Evolutionary conservation across 2,329 filamentous ascomycete species (phyloP).

Genomic region (Beauveria brongniartii): DNA sequence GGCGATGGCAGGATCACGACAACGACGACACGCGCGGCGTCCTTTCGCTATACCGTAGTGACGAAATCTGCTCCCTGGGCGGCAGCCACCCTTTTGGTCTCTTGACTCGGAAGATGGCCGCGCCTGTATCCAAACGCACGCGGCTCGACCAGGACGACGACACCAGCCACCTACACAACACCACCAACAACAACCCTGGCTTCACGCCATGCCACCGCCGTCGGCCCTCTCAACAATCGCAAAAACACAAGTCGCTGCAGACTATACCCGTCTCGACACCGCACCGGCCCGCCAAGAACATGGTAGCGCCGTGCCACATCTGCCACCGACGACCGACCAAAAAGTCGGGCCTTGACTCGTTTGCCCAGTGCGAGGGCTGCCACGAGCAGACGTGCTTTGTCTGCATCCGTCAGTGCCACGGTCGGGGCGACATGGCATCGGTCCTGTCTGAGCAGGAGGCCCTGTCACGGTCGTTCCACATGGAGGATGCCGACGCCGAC

Average conservation of each 20-base stretch:
- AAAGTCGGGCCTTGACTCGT: constrained; percentile 58
- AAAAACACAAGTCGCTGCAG: not conserved
- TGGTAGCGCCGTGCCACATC: constrained; percentile 54
- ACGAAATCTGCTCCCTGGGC: not conserved
- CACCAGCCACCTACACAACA: not conserved
- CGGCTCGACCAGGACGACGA: not conserved
- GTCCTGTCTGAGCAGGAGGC: constrained; percentile 26
- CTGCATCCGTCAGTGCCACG: constrained; percentile 57
- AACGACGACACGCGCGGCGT: not conserved
- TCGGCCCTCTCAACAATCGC: not conserved
- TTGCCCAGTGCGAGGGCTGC: constrained; percentile 56
- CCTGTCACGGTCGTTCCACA: constrained; percentile 38
- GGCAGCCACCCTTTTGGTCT: not conserved
- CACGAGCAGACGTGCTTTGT: constrained; percentile 56
- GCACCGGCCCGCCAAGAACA: not conserved
- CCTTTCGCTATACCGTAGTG: not conserved
- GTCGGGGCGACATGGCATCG: constrained; percentile 28
- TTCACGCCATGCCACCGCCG: not conserved
- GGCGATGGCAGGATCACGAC: constrained; percentile 6
- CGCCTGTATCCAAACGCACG: constrained; percentile 3
- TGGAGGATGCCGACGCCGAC: constrained; percentile 34
- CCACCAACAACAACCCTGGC: not conserved
- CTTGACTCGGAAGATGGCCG: constrained; percentile 4
- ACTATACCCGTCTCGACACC: not conserved
- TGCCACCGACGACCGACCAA: constrained; percentile 58